Percentiles rank a stretch among this genome's conserved stretches.
Conservation (phyloP, 805 yeast species). For the Wickerhamiella lipophila region DNA sequence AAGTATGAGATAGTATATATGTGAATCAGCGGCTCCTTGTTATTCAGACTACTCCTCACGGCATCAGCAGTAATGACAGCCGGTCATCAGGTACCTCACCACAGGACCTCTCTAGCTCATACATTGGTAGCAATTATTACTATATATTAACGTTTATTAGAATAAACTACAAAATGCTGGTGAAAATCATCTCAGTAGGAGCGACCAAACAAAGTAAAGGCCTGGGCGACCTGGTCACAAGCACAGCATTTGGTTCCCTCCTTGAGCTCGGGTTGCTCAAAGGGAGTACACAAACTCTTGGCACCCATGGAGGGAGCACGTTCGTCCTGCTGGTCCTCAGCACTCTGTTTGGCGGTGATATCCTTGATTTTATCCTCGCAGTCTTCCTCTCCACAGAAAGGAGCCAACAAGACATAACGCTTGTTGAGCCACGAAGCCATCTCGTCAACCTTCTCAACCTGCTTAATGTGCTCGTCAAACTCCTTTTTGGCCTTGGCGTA, state of each 20-base stretch:
- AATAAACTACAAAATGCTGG: too few relatives aligned
- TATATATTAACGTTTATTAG: too few relatives aligned
- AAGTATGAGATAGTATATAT: too few relatives aligned
- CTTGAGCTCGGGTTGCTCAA: constrained; percentile 74
- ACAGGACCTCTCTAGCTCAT: too few relatives aligned
- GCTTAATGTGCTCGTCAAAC: constrained; percentile 71
- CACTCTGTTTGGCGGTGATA: constrained; percentile 59
- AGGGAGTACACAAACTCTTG: constrained; percentile 92
- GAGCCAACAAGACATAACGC: constrained; percentile 81
- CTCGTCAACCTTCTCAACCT: constrained; percentile 76
- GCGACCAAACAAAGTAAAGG: constrained; percentile 94
- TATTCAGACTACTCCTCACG: too few relatives aligned
- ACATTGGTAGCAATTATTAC: background rate
- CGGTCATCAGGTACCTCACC: too few relatives aligned
- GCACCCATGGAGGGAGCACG: constrained; percentile 99
- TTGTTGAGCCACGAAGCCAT: constrained; percentile 85
- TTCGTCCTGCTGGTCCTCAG: constrained; percentile 79
- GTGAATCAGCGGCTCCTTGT: too few relatives aligned
- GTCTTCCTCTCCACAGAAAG: constrained; percentile 92
- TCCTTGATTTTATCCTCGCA: constrained; percentile 98
- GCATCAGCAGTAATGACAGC: too few relatives aligned
- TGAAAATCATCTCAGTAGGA: constrained; percentile 45
- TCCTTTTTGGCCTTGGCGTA: constrained; percentile 67
- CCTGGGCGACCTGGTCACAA: constrained; percentile 63
- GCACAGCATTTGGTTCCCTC: constrained; percentile 74